Conservation (phyloP, 345 rosid genomes). For the Erysimum cheiranthoides region DNA sequence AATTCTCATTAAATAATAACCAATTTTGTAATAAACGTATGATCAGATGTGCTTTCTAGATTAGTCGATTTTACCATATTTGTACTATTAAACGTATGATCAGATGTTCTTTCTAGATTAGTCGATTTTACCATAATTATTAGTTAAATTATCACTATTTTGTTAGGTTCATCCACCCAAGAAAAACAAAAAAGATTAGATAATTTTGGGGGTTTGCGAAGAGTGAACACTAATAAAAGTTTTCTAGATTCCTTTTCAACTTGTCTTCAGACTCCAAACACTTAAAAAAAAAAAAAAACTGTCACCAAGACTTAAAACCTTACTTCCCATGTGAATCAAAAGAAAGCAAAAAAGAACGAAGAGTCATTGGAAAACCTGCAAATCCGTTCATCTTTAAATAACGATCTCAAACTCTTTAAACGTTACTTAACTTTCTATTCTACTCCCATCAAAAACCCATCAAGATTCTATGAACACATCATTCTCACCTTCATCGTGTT, state of each 20-base stretch:
- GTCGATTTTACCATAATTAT: not conserved
- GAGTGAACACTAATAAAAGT: constrained; percentile 8
- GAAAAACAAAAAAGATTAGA: not conserved
- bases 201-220: constrained; percentile 10
- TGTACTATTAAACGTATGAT: not conserved
- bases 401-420: constrained; percentile 4
- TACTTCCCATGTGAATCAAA: constrained; percentile 43
- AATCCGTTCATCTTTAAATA: constrained; percentile 31
- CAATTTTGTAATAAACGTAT: constrained; percentile 10
- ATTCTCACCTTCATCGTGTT: constrained; percentile 7
- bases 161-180: constrained; percentile 17
- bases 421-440: constrained; percentile 22
- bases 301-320: constrained; percentile 8
- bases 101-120: not conserved
- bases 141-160: not conserved
- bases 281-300: constrained; percentile 8
- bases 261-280: not conserved
- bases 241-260: constrained; percentile 10
- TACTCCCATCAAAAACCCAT: not conserved
- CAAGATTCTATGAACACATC: constrained; percentile 1
- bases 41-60: not conserved
- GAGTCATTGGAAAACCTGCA: constrained; percentile 7
- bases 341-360: constrained; percentile 17
- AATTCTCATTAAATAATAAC: not conserved
- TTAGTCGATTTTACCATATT: not conserved